Conservation (phyloP, 2,329 filamentous ascomycete genomes). For the Aspergillus sp. region DNA sequence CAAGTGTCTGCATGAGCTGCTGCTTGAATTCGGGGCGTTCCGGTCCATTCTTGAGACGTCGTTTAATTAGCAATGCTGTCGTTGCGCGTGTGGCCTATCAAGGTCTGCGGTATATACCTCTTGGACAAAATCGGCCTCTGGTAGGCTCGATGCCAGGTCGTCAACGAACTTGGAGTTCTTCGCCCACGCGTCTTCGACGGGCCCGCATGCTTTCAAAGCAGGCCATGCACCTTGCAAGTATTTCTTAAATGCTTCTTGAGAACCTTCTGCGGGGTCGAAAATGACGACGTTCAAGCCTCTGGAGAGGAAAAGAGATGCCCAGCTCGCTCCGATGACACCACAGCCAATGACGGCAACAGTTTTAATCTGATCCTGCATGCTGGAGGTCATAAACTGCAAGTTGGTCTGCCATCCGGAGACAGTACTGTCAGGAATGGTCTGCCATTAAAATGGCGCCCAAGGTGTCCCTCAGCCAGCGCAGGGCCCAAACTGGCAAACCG, state of each 20-base stretch:
- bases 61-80: no score
- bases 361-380: neutral
- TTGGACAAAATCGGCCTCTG: neutral
- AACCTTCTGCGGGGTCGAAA: neutral
- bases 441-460: no score
- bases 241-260: neutral
- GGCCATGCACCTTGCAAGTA: no score
- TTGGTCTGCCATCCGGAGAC: no score
- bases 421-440: no score
- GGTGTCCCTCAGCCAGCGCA: no score
- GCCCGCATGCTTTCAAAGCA: no score
- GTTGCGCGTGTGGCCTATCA: no score
- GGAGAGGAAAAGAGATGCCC: neutral
- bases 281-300: neutral
- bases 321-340: neutral
- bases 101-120: neutral
- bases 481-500: no score
- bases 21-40: no score
- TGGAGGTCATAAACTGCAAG: neutral
- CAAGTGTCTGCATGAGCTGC: neutral
- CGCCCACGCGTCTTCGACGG: no score
- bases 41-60: no score
- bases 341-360: neutral
- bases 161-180: neutral
- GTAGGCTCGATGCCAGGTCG: neutral